Percentiles rank a stretch among this genome's conserved stretches.
These are phyloP conservation scores for Musa balbisiana DNA, from an alignment of 202 grass and related monocot genomes.

Conservation along the genomic window DNA sequence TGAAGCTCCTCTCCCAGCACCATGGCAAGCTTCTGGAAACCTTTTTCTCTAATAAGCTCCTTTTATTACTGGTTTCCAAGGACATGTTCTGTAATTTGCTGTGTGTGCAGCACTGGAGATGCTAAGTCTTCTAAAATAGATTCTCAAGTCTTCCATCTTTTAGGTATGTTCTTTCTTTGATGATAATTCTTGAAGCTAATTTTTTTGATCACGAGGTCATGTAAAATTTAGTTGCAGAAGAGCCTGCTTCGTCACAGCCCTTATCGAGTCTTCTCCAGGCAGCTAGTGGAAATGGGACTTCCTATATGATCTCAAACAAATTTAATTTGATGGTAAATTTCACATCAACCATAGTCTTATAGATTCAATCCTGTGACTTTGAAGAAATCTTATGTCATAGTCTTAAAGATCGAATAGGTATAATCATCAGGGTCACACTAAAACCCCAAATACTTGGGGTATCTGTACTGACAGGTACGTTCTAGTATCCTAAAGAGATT, in stretches of 20 bases:
- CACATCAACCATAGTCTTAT: not conserved
- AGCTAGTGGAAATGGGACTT: slow-evolving; percentile 25
- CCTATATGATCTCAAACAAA: slow-evolving; percentile 33
- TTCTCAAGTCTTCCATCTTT: slow-evolving; percentile 47
- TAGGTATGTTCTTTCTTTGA: slow-evolving; percentile 30
- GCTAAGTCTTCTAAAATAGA: slow-evolving; percentile 44
- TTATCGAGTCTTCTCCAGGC: slow-evolving; percentile 46
- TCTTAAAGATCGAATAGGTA: not conserved
- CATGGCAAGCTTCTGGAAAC: slow-evolving; percentile 29
- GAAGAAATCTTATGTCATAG: not conserved
- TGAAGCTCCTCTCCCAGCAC: slow-evolving; percentile 32
- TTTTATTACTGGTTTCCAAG: not conserved
- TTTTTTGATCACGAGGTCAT: slow-evolving; percentile 9
- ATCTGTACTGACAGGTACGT: no score
- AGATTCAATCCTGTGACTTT: no score
- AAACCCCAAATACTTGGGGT: no score
- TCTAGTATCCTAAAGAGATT: no score
- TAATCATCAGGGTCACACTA: not conserved
- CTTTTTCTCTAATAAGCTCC: not conserved
- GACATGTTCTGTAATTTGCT: not conserved
- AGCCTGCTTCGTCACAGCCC: slow-evolving; percentile 22
- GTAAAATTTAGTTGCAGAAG: slow-evolving; percentile 59
- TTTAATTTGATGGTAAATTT: slow-evolving; percentile 53
- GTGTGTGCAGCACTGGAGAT: slow-evolving; percentile 44
- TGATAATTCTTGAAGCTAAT: not conserved